Conservation (phyloP, 1,284 basidiomycete species). For the Porodaedalea pini region DNA sequence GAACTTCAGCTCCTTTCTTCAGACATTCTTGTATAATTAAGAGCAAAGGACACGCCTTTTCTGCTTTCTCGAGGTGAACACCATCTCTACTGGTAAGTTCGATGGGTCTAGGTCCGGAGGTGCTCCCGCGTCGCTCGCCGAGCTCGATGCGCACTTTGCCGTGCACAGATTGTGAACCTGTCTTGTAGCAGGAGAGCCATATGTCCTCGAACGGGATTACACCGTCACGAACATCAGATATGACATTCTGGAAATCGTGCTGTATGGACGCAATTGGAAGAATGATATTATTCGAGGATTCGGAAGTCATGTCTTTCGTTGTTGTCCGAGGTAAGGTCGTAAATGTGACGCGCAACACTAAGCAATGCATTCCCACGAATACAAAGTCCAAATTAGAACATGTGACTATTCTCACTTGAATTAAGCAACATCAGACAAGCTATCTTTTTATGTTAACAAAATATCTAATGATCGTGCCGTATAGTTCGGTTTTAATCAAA, state of each 20-base stretch:
- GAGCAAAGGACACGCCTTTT: constrained; percentile 3
- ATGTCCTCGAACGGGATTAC: constrained; percentile 54
- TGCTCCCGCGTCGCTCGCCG: constrained; percentile 34
- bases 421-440: no score
- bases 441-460: no score
- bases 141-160: constrained; percentile 51
- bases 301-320: not conserved
- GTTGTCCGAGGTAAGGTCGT: not conserved
- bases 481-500: no score
- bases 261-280: constrained; percentile 62
- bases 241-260: constrained; percentile 52
- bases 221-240: constrained; percentile 57
- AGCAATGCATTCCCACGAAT: no score
- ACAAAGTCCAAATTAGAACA: no score
- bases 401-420: no score
- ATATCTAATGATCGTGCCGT: no score
- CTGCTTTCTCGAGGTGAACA: constrained; percentile 7
- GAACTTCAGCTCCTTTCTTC: not conserved
- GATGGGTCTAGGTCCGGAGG: not conserved
- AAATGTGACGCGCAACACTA: no score
- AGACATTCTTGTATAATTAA: not conserved
- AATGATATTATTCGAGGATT: not conserved
- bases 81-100: constrained; percentile 11
- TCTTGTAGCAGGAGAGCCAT: constrained; percentile 71
- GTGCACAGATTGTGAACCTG: constrained; percentile 52